Evolutionary conservation across 352 stramenopile genomes (phyloP).

Genomic region (Pythium aristosporum): DNA sequence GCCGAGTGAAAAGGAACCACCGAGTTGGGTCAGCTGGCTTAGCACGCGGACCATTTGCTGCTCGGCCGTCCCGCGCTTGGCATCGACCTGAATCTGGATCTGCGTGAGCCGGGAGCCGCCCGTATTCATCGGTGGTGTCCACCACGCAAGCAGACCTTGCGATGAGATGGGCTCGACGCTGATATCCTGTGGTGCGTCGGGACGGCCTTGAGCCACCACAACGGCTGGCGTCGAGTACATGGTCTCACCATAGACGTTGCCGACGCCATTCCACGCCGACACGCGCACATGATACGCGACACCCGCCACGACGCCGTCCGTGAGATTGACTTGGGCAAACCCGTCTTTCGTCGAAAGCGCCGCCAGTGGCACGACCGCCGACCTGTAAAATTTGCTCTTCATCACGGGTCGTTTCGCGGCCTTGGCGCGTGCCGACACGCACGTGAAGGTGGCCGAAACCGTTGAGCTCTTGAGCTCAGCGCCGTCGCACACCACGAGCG

Average conservation of each 20-base stretch:
- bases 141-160: slow-evolving; percentile 41
- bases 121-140: slow-evolving; percentile 52
- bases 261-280: slow-evolving; percentile 92
- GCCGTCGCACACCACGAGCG: slow-evolving; percentile 50
- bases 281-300: slow-evolving; percentile 88
- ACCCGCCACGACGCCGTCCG: slow-evolving; percentile 22
- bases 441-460: slow-evolving; percentile 33
- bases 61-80: slow-evolving; percentile 51
- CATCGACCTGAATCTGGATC: slow-evolving; percentile 63
- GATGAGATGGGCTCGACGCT: slow-evolving; percentile 39
- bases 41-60: slow-evolving; percentile 55
- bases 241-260: slow-evolving; percentile 77
- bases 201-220: slow-evolving; percentile 33
- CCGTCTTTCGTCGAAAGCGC: slow-evolving; percentile 23
- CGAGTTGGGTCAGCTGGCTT: slow-evolving; percentile 39
- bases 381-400: slow-evolving; percentile 67
- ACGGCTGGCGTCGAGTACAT: slow-evolving; percentile 81
- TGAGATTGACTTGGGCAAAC: slow-evolving; percentile 36
- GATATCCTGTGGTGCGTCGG: slow-evolving; percentile 50
- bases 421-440: slow-evolving; percentile 31
- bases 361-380: slow-evolving; percentile 45
- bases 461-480: slow-evolving; percentile 48
- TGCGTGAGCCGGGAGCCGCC: slow-evolving; percentile 44
- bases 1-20: slow-evolving; percentile 37
- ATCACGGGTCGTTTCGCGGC: slow-evolving; percentile 71